Percentiles rank a stretch among this genome's conserved stretches.
These are phyloP conservation scores for Chrysoporthe austroafricana DNA, from an alignment of 2,329 filamentous ascomycete species.

Conservation along the genomic window DNA sequence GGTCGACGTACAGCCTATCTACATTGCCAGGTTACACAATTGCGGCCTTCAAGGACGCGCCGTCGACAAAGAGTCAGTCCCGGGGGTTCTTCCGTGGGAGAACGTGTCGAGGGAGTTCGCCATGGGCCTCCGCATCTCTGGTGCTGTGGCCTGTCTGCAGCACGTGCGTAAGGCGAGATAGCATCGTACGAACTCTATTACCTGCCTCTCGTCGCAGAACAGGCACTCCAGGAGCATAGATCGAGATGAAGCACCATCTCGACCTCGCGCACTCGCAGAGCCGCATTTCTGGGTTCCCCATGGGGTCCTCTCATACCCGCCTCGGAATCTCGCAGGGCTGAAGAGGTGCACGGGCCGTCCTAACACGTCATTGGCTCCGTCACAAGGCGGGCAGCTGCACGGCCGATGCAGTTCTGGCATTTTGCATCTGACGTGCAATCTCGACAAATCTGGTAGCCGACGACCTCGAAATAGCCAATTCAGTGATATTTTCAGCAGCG, in stretches of 20 bases:
- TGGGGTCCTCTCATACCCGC: neutral
- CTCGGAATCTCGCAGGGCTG: slow-evolving; percentile 1
- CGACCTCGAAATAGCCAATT: slow-evolving; percentile 6
- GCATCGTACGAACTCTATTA: neutral
- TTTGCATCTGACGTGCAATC: slow-evolving; percentile 9
- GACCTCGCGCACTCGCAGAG: neutral
- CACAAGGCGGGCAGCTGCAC: slow-evolving; percentile 4
- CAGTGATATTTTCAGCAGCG: neutral
- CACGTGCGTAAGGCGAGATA: neutral
- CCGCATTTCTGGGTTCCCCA: neutral
- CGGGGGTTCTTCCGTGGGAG: neutral
- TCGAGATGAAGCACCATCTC: neutral
- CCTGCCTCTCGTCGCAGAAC: neutral
- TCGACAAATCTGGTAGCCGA: slow-evolving; percentile 12
- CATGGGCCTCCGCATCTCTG: neutral
- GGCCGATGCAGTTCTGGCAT: slow-evolving; percentile 11
- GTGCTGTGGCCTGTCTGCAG: neutral
- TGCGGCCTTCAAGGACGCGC: neutral
- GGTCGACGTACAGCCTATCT: neutral
- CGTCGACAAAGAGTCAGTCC: neutral
- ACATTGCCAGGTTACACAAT: neutral
- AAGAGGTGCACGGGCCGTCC: slow-evolving; percentile 12
- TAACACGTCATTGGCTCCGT: slow-evolving; percentile 11
- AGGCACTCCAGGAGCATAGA: neutral
- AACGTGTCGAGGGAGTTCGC: neutral